phyloP scores from a whole-genome alignment of 352 stramenopile genomes.

The Phytopythium cucurbitacearum region DNA sequence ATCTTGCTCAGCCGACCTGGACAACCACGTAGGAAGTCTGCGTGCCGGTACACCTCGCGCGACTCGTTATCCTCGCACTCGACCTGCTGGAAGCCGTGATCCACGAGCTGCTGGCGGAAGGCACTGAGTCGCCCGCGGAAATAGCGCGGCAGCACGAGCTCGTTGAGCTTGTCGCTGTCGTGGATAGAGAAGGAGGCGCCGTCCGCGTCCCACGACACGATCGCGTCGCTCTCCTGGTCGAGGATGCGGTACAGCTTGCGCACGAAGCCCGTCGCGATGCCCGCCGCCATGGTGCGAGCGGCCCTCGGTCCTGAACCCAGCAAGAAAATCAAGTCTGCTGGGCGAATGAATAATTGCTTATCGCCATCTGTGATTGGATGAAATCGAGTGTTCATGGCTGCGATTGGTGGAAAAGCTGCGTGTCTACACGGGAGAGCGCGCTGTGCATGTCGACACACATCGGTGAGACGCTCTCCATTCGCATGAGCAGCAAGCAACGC shows the following conservation, averaged over 20 bases:
- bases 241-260: constrained; percentile 82
- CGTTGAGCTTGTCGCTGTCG: constrained; percentile 56
- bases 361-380: not conserved
- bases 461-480: too few relatives aligned
- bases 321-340: not conserved
- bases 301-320: not conserved
- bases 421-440: too few relatives aligned
- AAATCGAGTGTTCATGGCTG: not conserved
- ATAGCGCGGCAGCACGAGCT: constrained; percentile 53
- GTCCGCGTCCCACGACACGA: constrained; percentile 54
- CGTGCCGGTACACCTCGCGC: constrained; percentile 49
- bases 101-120: constrained; percentile 73
- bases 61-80: constrained; percentile 56
- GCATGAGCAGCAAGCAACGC: too few relatives aligned
- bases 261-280: constrained; percentile 75
- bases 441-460: too few relatives aligned
- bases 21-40: constrained; percentile 46
- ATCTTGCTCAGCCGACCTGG: constrained; percentile 55
- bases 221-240: constrained; percentile 56
- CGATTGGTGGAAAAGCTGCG: constrained; percentile 2
- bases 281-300: constrained; percentile 18
- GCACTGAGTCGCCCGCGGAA: constrained; percentile 61
- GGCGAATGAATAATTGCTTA: not conserved
- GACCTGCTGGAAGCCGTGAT: constrained; percentile 65
- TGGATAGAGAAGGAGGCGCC: constrained; percentile 68